phyloP scores from a whole-genome alignment of 2,329 filamentous ascomycete species.

The Botryotinia globosa region DNA sequence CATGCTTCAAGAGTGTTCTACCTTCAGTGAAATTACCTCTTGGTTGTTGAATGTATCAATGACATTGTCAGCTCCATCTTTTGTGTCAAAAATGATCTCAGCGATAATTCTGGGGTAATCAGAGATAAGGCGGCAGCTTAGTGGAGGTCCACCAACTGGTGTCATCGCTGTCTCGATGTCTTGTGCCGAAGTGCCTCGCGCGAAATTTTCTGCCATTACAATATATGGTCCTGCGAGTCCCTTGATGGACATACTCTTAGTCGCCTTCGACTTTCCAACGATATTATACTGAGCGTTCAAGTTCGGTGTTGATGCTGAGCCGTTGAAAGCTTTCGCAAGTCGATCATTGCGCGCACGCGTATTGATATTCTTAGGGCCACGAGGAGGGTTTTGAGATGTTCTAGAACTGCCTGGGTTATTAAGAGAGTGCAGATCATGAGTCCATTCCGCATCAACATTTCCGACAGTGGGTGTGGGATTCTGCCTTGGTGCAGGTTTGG shows the following conservation, averaged over 20 bases:
- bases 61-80: slow-evolving; percentile 69
- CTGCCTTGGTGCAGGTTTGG: slow-evolving; percentile 27
- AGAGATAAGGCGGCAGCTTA: slow-evolving; percentile 66
- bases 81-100: slow-evolving; percentile 71
- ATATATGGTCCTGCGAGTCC: slow-evolving; percentile 71
- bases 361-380: slow-evolving; percentile 31
- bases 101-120: slow-evolving; percentile 70
- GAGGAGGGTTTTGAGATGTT: slow-evolving; percentile 42
- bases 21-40: slow-evolving; percentile 52
- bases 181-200: slow-evolving; percentile 73
- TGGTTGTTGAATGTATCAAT: slow-evolving; percentile 76
- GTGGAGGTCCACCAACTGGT: slow-evolving; percentile 67
- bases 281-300: slow-evolving; percentile 39
- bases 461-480: slow-evolving; percentile 43
- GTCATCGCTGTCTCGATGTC: slow-evolving; percentile 81
- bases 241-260: slow-evolving; percentile 62
- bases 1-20: neutral
- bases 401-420: slow-evolving; percentile 44
- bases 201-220: slow-evolving; percentile 78
- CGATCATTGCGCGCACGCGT: slow-evolving; percentile 34
- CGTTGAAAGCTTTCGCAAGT: slow-evolving; percentile 32
- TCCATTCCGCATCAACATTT: slow-evolving; percentile 67
- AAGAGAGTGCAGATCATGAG: slow-evolving; percentile 62
- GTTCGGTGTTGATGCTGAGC: slow-evolving; percentile 36
- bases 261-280: slow-evolving; percentile 38